phyloP scores from a whole-genome alignment of 208 protist genomes.

The Trichomonas tenax region DNA sequence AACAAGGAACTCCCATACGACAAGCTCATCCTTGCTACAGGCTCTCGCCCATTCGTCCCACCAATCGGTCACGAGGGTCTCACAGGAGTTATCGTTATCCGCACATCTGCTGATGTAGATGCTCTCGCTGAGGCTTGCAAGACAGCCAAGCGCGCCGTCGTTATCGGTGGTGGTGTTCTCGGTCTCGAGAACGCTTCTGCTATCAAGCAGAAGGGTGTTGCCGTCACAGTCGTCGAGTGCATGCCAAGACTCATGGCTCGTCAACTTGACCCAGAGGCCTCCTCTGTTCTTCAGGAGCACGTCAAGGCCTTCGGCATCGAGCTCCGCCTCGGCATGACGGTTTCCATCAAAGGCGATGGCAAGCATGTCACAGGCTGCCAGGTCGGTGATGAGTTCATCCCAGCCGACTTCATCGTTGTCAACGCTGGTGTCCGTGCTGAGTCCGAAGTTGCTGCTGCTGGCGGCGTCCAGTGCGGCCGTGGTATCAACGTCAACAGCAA shows the following conservation, averaged over 20 bases:
- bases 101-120: background rate
- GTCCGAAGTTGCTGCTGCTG: background rate
- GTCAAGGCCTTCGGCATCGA: background rate
- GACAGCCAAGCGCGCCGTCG: background rate
- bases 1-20: background rate
- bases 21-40: background rate
- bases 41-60: background rate
- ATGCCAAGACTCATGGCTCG: background rate
- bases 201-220: background rate
- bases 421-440: background rate
- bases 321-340: background rate
- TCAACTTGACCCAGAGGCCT: background rate
- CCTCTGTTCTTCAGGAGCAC: background rate
- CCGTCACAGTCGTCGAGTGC: background rate
- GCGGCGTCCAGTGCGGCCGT: background rate
- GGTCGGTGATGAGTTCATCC: background rate
- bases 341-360: background rate
- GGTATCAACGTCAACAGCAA: background rate
- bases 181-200: background rate
- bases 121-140: background rate
- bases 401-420: background rate
- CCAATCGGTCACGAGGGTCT: background rate
- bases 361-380: background rate
- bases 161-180: slow-evolving; percentile 12
- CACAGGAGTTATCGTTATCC: background rate